phyloP scores from a whole-genome alignment of 2,329 filamentous ascomycete genomes.

The Chrysosporium keratinophilum region DNA sequence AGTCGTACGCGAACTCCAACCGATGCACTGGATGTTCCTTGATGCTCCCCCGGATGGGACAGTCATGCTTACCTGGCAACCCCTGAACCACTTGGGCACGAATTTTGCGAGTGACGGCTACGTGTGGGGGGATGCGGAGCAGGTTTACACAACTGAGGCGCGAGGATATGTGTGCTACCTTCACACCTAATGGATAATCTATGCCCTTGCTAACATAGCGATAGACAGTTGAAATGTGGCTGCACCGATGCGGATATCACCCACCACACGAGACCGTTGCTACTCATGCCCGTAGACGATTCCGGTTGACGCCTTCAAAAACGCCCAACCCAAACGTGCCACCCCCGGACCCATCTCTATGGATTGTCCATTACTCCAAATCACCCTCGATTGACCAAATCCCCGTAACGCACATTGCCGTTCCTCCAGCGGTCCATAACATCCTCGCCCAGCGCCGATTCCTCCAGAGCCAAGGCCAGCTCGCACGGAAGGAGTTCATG shows the following conservation, averaged over 20 bases:
- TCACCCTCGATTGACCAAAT: conserved; percentile 64
- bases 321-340: conserved; percentile 58
- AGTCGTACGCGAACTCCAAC: conserved; percentile 70
- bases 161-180: conserved; percentile 49
- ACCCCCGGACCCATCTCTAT: conserved; percentile 68
- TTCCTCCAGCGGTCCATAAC: conserved; percentile 34
- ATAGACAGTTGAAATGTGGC: conserved; percentile 78
- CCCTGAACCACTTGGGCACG: conserved; percentile 56
- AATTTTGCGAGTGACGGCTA: conserved; percentile 87
- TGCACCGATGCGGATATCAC: conserved; percentile 70
- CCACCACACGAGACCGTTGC: conserved; percentile 62
- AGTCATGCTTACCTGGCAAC: conserved; percentile 81
- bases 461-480: conserved; percentile 64
- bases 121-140: conserved; percentile 76
- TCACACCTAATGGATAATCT: background rate
- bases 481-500: conserved; percentile 89
- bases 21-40: conserved; percentile 90
- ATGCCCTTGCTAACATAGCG: conserved; percentile 9
- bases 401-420: conserved; percentile 49
- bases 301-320: conserved; percentile 67
- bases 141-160: conserved; percentile 63
- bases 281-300: conserved; percentile 70
- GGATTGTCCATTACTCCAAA: conserved; percentile 82
- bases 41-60: conserved; percentile 71
- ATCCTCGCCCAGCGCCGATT: conserved; percentile 42